Conservation (phyloP, 306 rosid species). For the Castanopsis chinensis region DNA sequence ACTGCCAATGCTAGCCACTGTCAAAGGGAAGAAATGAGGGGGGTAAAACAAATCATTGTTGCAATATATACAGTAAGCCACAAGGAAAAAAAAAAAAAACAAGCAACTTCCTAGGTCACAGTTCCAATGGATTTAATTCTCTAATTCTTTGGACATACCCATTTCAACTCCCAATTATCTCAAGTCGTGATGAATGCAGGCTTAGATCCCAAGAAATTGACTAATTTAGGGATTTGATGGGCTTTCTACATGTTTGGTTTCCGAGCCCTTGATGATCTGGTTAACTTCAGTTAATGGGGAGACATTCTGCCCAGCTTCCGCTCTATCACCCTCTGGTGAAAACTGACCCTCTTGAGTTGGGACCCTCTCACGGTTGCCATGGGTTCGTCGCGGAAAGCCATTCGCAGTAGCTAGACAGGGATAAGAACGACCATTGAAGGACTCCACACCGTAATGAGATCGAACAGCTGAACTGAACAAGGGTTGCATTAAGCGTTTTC, state of each 20-base stretch:
- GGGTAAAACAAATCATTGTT: constrained; percentile 18
- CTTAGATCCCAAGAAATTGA: constrained; percentile 20
- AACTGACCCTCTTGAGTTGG: constrained; percentile 42
- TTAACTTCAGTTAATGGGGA: constrained; percentile 36
- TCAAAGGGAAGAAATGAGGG: constrained; percentile 15
- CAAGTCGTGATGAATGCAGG: not conserved
- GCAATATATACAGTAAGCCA: constrained; percentile 44
- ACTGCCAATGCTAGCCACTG: constrained; percentile 25
- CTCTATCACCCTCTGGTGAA: constrained; percentile 42
- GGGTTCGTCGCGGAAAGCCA: constrained; percentile 36
- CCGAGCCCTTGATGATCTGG: constrained; percentile 44
- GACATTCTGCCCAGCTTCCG: constrained; percentile 42
- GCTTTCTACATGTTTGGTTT: constrained; percentile 72
- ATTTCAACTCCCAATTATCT: constrained; percentile 10
- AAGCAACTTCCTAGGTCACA: constrained; percentile 20
- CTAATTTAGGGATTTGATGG: constrained; percentile 61
- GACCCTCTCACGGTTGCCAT: constrained; percentile 39
- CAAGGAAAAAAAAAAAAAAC: constrained; percentile 12
- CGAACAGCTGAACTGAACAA: constrained; percentile 61
- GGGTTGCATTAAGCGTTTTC: constrained; percentile 62
- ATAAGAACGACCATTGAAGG: constrained; percentile 42
- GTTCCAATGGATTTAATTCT: constrained; percentile 12
- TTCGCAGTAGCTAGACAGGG: constrained; percentile 36
- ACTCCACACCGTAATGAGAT: constrained; percentile 39
- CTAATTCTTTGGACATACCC: constrained; percentile 22